These are phyloP conservation scores for Pelargonium australe DNA, from an alignment of 441 rosid species.

Conservation along the genomic window DNA sequence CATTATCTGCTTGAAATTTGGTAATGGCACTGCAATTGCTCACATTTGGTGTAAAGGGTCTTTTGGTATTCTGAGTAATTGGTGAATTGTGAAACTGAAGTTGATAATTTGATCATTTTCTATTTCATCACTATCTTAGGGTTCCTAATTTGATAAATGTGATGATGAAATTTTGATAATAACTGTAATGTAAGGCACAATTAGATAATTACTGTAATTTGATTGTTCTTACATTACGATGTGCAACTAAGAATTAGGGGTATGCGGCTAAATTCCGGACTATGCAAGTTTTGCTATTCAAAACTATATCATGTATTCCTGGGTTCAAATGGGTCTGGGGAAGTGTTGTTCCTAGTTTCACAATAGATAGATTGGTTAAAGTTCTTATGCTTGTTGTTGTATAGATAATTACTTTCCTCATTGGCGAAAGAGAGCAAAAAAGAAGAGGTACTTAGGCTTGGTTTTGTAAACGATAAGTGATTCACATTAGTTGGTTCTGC, in stretches of 20 bases:
- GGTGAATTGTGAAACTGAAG: constrained; percentile 1
- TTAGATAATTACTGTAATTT: neutral
- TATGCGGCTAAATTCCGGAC: neutral
- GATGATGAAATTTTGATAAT: neutral
- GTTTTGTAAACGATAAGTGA: neutral
- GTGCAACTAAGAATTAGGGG: neutral
- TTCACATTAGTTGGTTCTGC: neutral
- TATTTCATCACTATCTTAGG: neutral
- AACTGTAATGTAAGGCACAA: neutral
- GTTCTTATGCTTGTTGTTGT: neutral
- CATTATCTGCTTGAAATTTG: neutral
- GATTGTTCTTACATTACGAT: neutral
- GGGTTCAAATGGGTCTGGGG: constrained; percentile 5
- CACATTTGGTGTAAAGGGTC: neutral
- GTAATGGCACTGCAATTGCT: neutral
- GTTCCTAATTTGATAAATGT: neutral
- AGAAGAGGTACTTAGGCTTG: neutral
- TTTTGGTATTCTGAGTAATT: neutral
- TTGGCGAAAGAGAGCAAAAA: neutral
- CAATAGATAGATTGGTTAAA: neutral
- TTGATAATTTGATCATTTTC: neutral
- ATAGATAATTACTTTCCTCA: neutral
- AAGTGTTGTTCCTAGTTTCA: neutral
- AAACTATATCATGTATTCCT: neutral
- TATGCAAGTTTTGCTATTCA: neutral